Base-by-base conservation (phyloP, 305 asterid genomes). In the Ilex paraguariensis region DNA sequence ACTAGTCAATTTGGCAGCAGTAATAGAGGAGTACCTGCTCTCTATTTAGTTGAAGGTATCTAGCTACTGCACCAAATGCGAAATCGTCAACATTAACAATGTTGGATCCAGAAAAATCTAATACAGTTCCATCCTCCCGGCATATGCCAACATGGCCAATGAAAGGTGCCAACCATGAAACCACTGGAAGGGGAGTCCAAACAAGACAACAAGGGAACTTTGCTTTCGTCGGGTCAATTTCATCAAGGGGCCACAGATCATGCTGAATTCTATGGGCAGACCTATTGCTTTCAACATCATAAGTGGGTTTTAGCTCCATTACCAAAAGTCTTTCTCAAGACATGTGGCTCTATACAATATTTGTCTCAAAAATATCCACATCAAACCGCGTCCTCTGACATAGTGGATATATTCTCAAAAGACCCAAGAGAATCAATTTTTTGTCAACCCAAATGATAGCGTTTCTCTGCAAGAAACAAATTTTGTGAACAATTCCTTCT, bases 91-190 rank as follows among this genome's bases (percentile, higher is more conserved):
- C 69, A 67, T 68, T 87, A 56, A 93, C 67, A 33, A 86, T 81
- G 73, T 83, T 79, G 58, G 99, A 85, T 60, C 96, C 99, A 8
- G 95, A 70, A 71, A 93, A 93, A 81, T 87, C 96, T 55, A 93
- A 49, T 52, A 85, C 67, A 54, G 77, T 66, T 13, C 96, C 97
- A 2, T 90, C 97, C 78, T 90, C 97, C 71, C 57, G 75, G 80
- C 99, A 83, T 73, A 93, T 72, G 16, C 97, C 99, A 15, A 90
- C 89, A 75, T 93, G 96, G 16, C 99, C 97, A 5, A 90, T 82
- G 77, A 87, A 93, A 60, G 99, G 99, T 9, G 97, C 97, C 80
- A 90, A 77, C 99, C 99, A 93, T 17, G 97, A 93, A 39, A 93
- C 99, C 9, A 93, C 71, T 13, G 97, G 97, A 58, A 93, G 84